Evolutionary conservation across 2,329 filamentous ascomycete genomes (phyloP).

Genomic region (Ophiostoma himal-ulmi): DNA sequence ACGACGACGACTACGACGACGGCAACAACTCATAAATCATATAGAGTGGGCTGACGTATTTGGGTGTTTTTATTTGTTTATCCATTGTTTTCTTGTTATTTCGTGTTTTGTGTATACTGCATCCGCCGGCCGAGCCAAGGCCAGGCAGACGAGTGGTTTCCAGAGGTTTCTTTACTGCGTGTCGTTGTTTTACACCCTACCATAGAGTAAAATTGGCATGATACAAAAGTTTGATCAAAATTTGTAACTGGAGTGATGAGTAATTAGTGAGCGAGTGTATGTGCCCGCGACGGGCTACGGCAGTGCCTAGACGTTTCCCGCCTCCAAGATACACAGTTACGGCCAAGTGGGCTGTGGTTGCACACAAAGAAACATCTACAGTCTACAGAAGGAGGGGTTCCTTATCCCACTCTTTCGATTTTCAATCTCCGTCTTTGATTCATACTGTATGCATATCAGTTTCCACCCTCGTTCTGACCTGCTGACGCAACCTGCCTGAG

Average conservation of each 20-base stretch:
- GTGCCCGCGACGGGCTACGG: background rate
- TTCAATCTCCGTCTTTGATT: background rate
- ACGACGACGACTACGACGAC: slow-evolving; percentile 5
- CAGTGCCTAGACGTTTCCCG: no score
- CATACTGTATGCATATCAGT: background rate
- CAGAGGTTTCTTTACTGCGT: background rate
- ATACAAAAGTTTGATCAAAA: slow-evolving; percentile 12
- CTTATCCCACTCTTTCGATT: background rate
- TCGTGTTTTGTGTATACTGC: slow-evolving; percentile 2
- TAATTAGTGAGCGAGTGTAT: background rate
- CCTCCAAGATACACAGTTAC: background rate
- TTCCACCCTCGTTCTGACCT: background rate
- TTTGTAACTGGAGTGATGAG: background rate
- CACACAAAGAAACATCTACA: background rate
- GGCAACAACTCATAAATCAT: slow-evolving; percentile 5
- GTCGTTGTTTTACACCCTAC: slow-evolving; percentile 13
- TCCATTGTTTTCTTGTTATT: slow-evolving; percentile 7
- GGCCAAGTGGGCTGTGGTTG: background rate
- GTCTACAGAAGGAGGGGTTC: slow-evolving; percentile 1
- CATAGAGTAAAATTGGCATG: slow-evolving; percentile 19
- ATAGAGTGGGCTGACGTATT: slow-evolving; percentile 18
- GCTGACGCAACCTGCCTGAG: background rate
- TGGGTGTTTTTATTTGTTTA: slow-evolving; percentile 18
- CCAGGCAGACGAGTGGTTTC: background rate
- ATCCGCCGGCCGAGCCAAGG: background rate